phyloP scores from a whole-genome alignment of 805 yeast species.

The Hanseniaspora occidentalis region DNA sequence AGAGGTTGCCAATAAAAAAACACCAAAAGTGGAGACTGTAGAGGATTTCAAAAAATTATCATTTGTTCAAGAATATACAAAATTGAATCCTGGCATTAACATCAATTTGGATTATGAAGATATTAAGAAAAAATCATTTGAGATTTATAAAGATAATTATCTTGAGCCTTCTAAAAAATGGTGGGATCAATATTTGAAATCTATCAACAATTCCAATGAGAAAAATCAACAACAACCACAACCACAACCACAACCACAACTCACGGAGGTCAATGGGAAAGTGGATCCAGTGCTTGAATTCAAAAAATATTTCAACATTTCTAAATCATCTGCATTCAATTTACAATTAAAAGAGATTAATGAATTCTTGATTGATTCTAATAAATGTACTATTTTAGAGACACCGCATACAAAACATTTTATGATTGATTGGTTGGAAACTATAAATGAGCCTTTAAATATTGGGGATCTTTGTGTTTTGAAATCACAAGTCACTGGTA shows the following conservation, averaged over 20 bases:
- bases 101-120: conserved; percentile 13
- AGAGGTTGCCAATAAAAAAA: not conserved
- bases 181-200: conserved; percentile 7
- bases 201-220: too few species aligned
- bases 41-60: not conserved
- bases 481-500: conserved; percentile 12
- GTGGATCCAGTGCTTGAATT: too few species aligned
- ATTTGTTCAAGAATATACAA: conserved; percentile 13
- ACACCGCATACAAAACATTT: not conserved
- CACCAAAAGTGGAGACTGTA: not conserved
- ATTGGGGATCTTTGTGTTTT: conserved; percentile 58
- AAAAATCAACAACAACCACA: too few species aligned
- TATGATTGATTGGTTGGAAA: not conserved
- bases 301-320: not conserved
- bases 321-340: not conserved
- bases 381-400: not conserved
- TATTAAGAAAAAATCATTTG: conserved; percentile 11
- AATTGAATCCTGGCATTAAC: conserved; percentile 18
- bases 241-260: too few species aligned
- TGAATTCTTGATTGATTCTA: not conserved
- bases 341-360: not conserved
- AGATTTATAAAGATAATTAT: conserved; percentile 14
- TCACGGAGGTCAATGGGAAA: too few species aligned
- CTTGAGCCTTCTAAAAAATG: conserved; percentile 17
- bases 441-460: conserved; percentile 17